These are phyloP conservation scores for Geranium brycei DNA, from an alignment of 345 rosid genomes.

Conservation along the genomic window DNA sequence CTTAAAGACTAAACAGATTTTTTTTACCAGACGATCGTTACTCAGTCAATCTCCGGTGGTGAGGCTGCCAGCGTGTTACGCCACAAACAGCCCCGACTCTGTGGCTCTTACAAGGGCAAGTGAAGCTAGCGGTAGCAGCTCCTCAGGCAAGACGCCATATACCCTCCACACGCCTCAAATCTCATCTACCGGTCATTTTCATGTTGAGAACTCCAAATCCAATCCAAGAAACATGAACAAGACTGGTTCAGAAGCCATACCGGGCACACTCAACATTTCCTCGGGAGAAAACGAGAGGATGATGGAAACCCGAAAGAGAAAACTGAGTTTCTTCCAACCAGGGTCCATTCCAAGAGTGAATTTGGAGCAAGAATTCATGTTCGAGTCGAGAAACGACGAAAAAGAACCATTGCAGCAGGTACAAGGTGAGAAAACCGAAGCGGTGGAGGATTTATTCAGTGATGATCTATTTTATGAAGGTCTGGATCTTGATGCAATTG, in stretches of 20 bases:
- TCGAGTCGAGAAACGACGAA: conserved; percentile 1
- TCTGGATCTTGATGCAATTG: conserved; percentile 75
- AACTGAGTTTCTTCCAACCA: conserved; percentile 28
- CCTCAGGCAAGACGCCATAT: conserved; percentile 24
- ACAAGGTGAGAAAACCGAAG: conserved; percentile 10
- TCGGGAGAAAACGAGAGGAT: conserved; percentile 14
- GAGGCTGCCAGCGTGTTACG: conserved; percentile 20
- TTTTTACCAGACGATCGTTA: conserved; percentile 60
- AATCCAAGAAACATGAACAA: conserved; percentile 19
- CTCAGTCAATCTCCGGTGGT: conserved; percentile 78
- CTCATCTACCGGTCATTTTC: conserved; percentile 14
- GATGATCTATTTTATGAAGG: conserved; percentile 71
- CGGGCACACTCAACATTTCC: conserved; percentile 8
- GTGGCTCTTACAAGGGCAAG: conserved; percentile 20
- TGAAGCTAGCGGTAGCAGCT: conserved; percentile 19
- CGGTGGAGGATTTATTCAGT: conserved; percentile 15
- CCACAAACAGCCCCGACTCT: conserved; percentile 25
- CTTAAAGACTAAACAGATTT: conserved; percentile 4
- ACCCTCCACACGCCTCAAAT: conserved; percentile 29
- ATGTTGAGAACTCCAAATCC: conserved; percentile 13
- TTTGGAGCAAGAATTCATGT: conserved; percentile 38
- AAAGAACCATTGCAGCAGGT: conserved; percentile 17
- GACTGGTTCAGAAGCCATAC: conserved; percentile 16
- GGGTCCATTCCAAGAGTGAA: conserved; percentile 35
- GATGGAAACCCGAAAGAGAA: conserved; percentile 40